Base-by-base conservation (phyloP, 2,329 filamentous ascomycete species). In the Pestalotiopsis sp. region DNA sequence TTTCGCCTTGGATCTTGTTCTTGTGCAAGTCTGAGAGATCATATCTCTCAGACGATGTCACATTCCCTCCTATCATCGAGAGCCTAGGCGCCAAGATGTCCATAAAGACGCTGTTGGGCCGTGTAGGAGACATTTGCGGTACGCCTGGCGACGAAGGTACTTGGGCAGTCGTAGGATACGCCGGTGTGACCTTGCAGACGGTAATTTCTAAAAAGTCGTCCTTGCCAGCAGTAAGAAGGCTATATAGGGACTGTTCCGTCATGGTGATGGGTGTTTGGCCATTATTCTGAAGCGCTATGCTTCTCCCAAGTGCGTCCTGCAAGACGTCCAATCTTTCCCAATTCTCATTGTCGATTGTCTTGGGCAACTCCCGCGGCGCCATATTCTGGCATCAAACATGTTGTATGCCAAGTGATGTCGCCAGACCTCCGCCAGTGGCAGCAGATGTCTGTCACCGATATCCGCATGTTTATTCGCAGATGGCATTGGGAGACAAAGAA, bases 191-290 rank as follows among this genome's bases (percentile, higher is more conserved):
- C 27, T 69, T 69, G 5, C 13, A 66, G 20, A 69, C 63, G 6
- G 59, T 23, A 20, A 69, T 66, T 11, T 69, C 67, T 17, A 69
- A 57, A 62, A 66, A 69, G 12, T 69, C 67, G 2, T 58, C 59
- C n/a, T 52, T 38, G 1, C 67, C 63, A 6, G 67, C 67, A 4
- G 31, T 57, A n/a, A 59, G 31, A 12, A 69, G 23, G 31, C 66
- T 69, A 38, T 62, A 69, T 9, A 69, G 41, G n/a, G 67, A 69
- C 17, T 66, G 52, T 23, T 66, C 67, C 25, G 67, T 62, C 67
- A 69, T 69, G 9, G 45, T 62, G 2, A 66, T 45, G 11, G 58
- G 63, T 41, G 58, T 61, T 20, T 63, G 45, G n/a, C 67, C 67
- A 61, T 69, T 69, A 45, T 56, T 9, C 7, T 69, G 67, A 6